Base-by-base conservation (phyloP, 257 asterid genomes). In the Capsicum baccatum region DNA sequence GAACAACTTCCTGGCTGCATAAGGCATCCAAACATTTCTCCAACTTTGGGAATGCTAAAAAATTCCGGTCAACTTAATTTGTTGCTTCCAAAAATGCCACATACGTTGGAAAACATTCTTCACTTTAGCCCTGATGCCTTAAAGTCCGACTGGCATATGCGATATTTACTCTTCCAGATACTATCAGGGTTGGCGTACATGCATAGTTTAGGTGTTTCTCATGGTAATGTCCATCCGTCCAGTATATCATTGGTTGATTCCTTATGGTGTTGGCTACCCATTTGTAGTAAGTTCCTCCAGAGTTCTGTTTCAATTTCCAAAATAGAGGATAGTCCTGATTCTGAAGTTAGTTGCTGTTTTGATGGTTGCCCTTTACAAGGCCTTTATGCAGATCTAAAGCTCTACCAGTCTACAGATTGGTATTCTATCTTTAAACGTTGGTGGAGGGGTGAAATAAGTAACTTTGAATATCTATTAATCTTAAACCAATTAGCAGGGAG, bases 391-490 rank as follows among this genome's bases (percentile, higher is more conserved):
- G 98, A 94, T 89, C 85, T 91, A 64, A 90, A 73, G 84, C 86
- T 94, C 79, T 91, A 94, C 67, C 87, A 83, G 50, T 85, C 94
- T 62, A 85, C 83, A 79, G 89, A 91, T 86, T 96, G 97, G 98
- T 91, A 87, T 60, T 92, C 96, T 70, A 83, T 92, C 92, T 94
- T 96, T 87, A 81, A 92, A 82, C 73, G 92, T 35, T 96, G 99
- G 99, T 94, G 96, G 97, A 95, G 89, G 69, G 98, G 99, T 79
- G 96, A 94, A 86, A 85, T 96, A 64, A 92, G 95, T 88, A 96
- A 96, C 89, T 96, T 96, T 87, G 98, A 96, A 85, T 96, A 96
- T 89, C 94, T 96, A 84, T 96, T 96, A 81, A 55, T 94, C 87
- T 87, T 96, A 86, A 96, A 94, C 89, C 92, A 86, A 86, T 84